phyloP scores from a whole-genome alignment of 495 filamentous ascomycete genomes.

The Talaromyces proteolyticus region DNA sequence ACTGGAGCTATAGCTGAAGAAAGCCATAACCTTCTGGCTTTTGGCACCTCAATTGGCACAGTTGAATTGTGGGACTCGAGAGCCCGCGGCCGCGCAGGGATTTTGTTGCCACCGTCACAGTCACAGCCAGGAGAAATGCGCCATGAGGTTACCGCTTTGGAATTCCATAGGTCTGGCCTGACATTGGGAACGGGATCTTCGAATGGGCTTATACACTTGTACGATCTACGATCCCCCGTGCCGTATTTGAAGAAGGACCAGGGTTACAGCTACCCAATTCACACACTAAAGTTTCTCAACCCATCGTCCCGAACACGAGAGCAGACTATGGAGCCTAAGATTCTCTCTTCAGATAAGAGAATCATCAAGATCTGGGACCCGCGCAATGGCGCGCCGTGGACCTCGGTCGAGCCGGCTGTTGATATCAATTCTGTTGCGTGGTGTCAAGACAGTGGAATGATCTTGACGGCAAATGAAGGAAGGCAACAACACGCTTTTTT shows the following conservation, averaged over 20 bases:
- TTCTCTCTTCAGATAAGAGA: conserved; percentile 85
- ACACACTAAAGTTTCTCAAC: conserved; percentile 80
- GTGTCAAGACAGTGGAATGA: conserved; percentile 82
- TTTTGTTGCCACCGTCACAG: conserved; percentile 50
- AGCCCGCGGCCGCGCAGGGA: conserved; percentile 72
- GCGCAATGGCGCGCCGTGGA: conserved; percentile 77
- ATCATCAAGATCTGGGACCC: conserved; percentile 98
- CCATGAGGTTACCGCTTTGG: conserved; percentile 76
- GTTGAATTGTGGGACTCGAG: conserved; percentile 96
- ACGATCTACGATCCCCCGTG: conserved; percentile 84
- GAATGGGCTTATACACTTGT: conserved; percentile 82
- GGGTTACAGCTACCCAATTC: conserved; percentile 91
- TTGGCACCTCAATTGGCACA: conserved; percentile 92
- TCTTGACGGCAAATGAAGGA: conserved; percentile 94
- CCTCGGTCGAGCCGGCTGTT: conserved; percentile 88
- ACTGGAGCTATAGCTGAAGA: conserved; percentile 82
- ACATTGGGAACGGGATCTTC: conserved; percentile 85
- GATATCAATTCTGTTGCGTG: conserved; percentile 90
- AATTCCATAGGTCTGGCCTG: conserved; percentile 81
- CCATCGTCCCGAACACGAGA: conserved; percentile 59
- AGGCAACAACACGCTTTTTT: conserved; percentile 91
- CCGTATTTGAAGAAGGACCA: conserved; percentile 89
- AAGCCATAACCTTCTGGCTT: conserved; percentile 86
- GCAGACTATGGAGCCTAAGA: conserved; percentile 67
- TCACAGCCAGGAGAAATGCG: conserved; percentile 40